Conservation (phyloP, 495 filamentous ascomycete species). For the Talaromyces stipitatus region DNA sequence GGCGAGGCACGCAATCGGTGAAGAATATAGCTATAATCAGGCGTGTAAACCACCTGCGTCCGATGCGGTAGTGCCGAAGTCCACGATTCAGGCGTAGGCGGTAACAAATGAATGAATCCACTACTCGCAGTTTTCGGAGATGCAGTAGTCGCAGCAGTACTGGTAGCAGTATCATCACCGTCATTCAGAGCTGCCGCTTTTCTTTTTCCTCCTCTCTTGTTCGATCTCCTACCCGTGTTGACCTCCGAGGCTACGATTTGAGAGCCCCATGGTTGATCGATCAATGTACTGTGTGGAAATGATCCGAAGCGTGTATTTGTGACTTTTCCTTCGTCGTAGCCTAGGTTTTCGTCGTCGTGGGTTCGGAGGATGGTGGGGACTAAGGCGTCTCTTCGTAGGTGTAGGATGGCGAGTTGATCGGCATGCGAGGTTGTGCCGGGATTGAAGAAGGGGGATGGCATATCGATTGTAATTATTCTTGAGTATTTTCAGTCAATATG, state of each 20-base stretch:
- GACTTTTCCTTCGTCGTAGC: constrained; percentile 74
- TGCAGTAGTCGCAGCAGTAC: constrained; percentile 1
- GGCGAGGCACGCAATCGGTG: constrained; percentile 78
- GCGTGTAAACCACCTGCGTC: constrained; percentile 96
- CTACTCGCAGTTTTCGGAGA: constrained; percentile 51
- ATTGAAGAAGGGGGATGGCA: constrained; percentile 65
- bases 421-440: constrained; percentile 48
- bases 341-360: constrained; percentile 54
- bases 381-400: constrained; percentile 76
- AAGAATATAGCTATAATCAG: constrained; percentile 93
- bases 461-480: constrained; percentile 2
- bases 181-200: constrained; percentile 40
- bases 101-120: constrained; percentile 85
- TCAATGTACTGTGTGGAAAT: constrained; percentile 83
- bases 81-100: constrained; percentile 91
- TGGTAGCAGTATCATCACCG: constrained; percentile 5
- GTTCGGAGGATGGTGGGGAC: constrained; percentile 63
- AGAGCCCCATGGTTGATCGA: constrained; percentile 78
- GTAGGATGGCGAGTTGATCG: constrained; percentile 64
- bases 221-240: constrained; percentile 60
- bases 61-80: constrained; percentile 83
- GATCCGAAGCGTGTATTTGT: constrained; percentile 92
- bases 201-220: constrained; percentile 33
- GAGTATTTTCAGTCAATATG: too few relatives aligned
- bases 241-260: constrained; percentile 86